These are phyloP conservation scores for Metschnikowia sp. DNA, from an alignment of 805 yeast genomes.

Conservation along the genomic window DNA sequence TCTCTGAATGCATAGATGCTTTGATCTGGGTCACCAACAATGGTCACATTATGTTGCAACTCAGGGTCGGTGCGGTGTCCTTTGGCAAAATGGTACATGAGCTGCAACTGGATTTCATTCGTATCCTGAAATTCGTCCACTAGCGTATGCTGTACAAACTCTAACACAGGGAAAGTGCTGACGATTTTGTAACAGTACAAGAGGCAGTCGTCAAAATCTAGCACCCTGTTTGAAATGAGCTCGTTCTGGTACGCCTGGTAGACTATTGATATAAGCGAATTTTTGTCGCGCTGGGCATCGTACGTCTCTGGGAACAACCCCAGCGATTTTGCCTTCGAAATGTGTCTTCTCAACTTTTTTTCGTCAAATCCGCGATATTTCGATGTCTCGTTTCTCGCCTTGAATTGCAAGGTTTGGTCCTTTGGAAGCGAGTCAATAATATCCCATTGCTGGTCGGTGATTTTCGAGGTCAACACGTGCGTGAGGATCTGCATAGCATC, in stretches of 20 bases:
- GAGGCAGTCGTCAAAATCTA: slow-evolving; percentile 86
- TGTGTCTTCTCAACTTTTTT: slow-evolving; percentile 38
- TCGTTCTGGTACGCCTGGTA: slow-evolving; percentile 53
- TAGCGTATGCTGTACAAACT: slow-evolving; percentile 61
- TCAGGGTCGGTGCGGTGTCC: slow-evolving; percentile 29
- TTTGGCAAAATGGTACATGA: slow-evolving; percentile 49
- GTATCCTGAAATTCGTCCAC: slow-evolving; percentile 97
- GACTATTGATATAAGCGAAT: slow-evolving; percentile 25
- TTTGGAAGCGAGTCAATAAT: slow-evolving; percentile 12
- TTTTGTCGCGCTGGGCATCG: slow-evolving; percentile 8
- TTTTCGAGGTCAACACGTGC: slow-evolving; percentile 32
- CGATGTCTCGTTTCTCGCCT: slow-evolving; percentile 11
- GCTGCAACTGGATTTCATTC: slow-evolving; percentile 66
- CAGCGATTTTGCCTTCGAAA: slow-evolving; percentile 55
- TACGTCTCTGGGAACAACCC: slow-evolving; percentile 47
- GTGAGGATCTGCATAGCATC: slow-evolving; percentile 51
- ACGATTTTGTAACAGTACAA: slow-evolving; percentile 53
- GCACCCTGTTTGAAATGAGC: slow-evolving; percentile 38
- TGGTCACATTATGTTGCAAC: slow-evolving; percentile 58
- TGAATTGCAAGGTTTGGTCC: slow-evolving; percentile 15
- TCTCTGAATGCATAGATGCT: slow-evolving; percentile 86
- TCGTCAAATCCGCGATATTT: slow-evolving; percentile 36
- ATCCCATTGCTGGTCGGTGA: slow-evolving; percentile 20
- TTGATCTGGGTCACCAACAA: slow-evolving; percentile 97
- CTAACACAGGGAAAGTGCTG: slow-evolving; percentile 42